phyloP scores from a whole-genome alignment of 2,329 filamentous ascomycete species.

The Arthroderma uncinatum region DNA sequence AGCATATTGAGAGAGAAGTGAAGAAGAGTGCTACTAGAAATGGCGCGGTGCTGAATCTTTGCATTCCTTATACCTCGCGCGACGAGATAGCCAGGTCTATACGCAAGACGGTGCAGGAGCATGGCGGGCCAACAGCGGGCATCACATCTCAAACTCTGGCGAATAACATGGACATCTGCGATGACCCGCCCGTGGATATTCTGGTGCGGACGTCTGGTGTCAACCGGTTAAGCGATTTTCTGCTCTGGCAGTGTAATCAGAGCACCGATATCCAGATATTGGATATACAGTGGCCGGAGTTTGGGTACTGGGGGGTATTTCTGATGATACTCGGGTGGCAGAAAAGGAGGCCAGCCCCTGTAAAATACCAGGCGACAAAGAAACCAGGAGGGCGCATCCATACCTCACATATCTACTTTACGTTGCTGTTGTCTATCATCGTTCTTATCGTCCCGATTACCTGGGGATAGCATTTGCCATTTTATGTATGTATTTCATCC shows the following conservation, averaged over 20 bases:
- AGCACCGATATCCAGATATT: not conserved
- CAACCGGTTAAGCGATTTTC: conserved; percentile 12
- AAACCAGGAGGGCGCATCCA: not conserved
- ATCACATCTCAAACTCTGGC: not conserved
- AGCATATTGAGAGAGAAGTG: not conserved
- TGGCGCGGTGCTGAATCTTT: not conserved
- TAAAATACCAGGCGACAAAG: not conserved
- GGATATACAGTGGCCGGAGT: not conserved
- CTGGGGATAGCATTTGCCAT: not conserved
- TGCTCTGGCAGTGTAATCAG: conserved; percentile 11
- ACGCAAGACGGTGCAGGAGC: not conserved
- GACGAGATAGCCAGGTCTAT: not conserved
- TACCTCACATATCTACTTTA: not conserved
- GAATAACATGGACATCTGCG: conserved; percentile 3
- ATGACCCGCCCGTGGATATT: conserved; percentile 11
- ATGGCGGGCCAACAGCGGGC: not conserved
- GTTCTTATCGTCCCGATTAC: not conserved
- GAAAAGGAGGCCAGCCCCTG: not conserved
- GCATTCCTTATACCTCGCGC: not conserved
- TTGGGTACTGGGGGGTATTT: not conserved
- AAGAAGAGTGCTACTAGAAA: not conserved
- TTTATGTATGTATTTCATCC: not conserved
- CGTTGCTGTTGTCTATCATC: not conserved
- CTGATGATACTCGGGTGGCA: not conserved
- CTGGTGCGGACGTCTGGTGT: conserved; percentile 14